Conservation (phyloP, 164 flowering plant genomes). For the Liriodendron chinense region DNA sequence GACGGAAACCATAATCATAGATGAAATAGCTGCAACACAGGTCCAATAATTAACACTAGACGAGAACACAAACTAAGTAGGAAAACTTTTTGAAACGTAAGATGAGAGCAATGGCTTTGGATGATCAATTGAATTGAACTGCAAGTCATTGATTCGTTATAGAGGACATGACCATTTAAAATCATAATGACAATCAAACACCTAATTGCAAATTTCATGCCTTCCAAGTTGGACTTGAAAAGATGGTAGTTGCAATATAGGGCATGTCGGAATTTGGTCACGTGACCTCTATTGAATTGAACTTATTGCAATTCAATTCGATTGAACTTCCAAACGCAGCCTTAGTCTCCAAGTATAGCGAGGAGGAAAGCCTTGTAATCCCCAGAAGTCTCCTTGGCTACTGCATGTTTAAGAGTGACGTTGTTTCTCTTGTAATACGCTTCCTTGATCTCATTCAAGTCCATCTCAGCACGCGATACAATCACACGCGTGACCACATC, state of each 20-base stretch:
- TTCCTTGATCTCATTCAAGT: slow-evolving; percentile 68
- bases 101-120: no score
- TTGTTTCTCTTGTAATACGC: slow-evolving; percentile 67
- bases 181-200: background rate
- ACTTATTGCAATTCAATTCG: no score
- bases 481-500: slow-evolving; percentile 67
- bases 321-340: background rate
- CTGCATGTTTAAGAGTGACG: slow-evolving; percentile 49
- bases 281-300: background rate
- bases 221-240: background rate
- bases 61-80: no score
- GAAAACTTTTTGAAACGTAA: no score
- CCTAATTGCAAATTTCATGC: background rate
- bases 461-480: slow-evolving; percentile 73
- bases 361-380: slow-evolving; percentile 77
- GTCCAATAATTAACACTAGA: no score
- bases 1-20: no score
- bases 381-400: slow-evolving; percentile 74
- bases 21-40: no score
- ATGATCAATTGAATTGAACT: no score
- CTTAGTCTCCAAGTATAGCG: slow-evolving; percentile 47
- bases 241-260: no score
- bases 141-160: background rate
- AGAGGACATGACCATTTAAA: background rate
- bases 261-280: background rate